Percentiles rank a stretch among this genome's conserved stretches.
phyloP scores from a whole-genome alignment of 1,284 basidiomycete genomes.

The Sparassis latifolia region DNA sequence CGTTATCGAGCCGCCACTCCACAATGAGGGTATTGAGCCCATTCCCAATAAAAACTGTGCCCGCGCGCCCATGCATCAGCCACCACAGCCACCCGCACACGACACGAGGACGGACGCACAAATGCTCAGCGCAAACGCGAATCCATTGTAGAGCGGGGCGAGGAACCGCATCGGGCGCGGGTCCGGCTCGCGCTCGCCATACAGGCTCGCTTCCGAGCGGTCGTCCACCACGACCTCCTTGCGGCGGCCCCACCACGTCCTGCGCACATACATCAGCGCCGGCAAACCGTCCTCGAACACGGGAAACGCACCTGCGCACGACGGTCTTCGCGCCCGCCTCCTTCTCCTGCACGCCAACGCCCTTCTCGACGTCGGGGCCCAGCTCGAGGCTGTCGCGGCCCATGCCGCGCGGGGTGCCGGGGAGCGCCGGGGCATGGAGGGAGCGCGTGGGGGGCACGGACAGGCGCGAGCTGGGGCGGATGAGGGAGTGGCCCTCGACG shows the following conservation, averaged over 20 bases:
- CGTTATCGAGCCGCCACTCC: slow-evolving; percentile 40
- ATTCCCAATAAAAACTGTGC: slow-evolving; percentile 33
- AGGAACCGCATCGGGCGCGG: slow-evolving; percentile 34
- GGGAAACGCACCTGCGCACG: slow-evolving; percentile 3
- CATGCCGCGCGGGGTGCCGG: slow-evolving; percentile 26
- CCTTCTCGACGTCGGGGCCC: slow-evolving; percentile 29
- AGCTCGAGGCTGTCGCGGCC: slow-evolving; percentile 15
- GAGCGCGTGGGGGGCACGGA: slow-evolving; percentile 16
- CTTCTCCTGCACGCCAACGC: slow-evolving; percentile 17
- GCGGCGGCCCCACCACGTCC: slow-evolving; percentile 32
- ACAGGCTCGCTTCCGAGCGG: slow-evolving; percentile 14
- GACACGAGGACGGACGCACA: slow-evolving; percentile 11
- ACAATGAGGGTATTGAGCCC: slow-evolving; percentile 35
- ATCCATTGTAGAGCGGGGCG: slow-evolving; percentile 41
- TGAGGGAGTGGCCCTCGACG: slow-evolving; percentile 23
- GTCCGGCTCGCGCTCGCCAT: slow-evolving; percentile 23
- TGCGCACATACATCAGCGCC: background rate
- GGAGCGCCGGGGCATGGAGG: slow-evolving; percentile 10
- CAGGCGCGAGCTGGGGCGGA: slow-evolving; percentile 19
- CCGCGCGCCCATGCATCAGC: background rate
- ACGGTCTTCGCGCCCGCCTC: slow-evolving; percentile 19
- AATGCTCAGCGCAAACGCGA: slow-evolving; percentile 33
- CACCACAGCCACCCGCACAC: background rate
- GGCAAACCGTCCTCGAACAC: background rate
- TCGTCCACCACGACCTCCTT: slow-evolving; percentile 23